Conservation (phyloP, 75 land plant species). For the Ceratopteris richardii region DNA sequence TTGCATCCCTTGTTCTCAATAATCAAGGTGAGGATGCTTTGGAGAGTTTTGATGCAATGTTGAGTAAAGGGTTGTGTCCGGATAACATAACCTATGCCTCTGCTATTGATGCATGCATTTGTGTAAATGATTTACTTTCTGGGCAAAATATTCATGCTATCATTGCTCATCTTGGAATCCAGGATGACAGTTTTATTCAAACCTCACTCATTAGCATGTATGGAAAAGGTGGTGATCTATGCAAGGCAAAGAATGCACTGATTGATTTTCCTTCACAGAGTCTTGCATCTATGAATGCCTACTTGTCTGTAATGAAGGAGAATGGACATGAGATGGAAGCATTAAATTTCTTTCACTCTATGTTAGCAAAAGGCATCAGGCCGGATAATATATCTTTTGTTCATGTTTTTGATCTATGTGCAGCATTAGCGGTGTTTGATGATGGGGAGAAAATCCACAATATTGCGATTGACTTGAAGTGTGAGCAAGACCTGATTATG, state of each 20-base stretch:
- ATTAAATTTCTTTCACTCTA: conserved; percentile 18
- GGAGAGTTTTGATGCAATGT: conserved; percentile 8
- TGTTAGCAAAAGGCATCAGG: conserved; percentile 14
- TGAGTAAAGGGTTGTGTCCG: not conserved
- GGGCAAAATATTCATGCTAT: conserved; percentile 6
- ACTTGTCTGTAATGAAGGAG: conserved; percentile 5
- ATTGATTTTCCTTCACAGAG: not conserved
- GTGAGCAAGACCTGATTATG: conserved; percentile 2
- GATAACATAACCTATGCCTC: conserved; percentile 9
- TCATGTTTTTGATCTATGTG: conserved; percentile 15
- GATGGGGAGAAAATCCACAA: conserved; percentile 6
- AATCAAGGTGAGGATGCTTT: conserved; percentile 11
- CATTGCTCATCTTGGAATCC: conserved; percentile 8
- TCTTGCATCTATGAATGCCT: conserved; percentile 18
- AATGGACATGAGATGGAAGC: conserved; percentile 12
- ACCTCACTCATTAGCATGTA: conserved; percentile 17
- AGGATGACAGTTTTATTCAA: conserved; percentile 7
- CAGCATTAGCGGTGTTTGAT: conserved; percentile 10
- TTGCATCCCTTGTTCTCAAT: conserved; percentile 17
- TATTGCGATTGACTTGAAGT: not conserved
- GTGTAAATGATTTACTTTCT: conserved; percentile 1
- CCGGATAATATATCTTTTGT: conserved; percentile 26
- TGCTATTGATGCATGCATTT: conserved; percentile 14
- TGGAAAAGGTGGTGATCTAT: conserved; percentile 14
- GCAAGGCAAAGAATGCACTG: conserved; percentile 8